These are phyloP conservation scores for Endotrypanum monterogeii DNA, from an alignment of 208 protist genomes.

Conservation along the genomic window DNA sequence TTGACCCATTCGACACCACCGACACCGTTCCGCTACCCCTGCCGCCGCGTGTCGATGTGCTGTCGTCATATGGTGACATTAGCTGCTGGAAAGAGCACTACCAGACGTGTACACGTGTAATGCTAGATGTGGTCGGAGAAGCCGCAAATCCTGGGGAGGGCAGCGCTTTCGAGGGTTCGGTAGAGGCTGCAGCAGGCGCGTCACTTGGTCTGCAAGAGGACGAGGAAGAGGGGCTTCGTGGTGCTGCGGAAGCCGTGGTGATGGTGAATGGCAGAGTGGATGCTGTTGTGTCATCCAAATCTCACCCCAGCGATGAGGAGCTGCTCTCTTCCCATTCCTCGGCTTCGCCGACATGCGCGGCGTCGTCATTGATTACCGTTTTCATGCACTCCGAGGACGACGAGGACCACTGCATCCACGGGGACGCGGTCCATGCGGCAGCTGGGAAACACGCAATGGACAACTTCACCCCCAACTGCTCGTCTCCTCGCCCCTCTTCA, in stretches of 20 bases:
- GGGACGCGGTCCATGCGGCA: background rate
- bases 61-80: conserved; percentile 34
- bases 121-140: conserved; percentile 46
- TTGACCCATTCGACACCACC: background rate
- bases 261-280: background rate
- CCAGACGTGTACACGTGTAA: conserved; percentile 51
- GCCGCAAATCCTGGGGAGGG: background rate
- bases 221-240: background rate
- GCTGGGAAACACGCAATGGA: background rate
- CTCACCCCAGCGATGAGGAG: background rate
- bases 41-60: conserved; percentile 50
- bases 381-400: conserved; percentile 39
- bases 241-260: conserved; percentile 1
- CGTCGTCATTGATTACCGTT: conserved; percentile 44
- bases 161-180: background rate
- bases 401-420: conserved; percentile 6
- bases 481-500: conserved; percentile 1
- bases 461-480: background rate
- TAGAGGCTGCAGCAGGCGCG: background rate
- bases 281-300: background rate
- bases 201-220: background rate
- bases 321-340: background rate
- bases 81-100: conserved; percentile 67
- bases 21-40: conserved; percentile 2
- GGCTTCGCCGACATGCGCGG: background rate